Evolutionary conservation across 2,329 filamentous ascomycete genomes (phyloP), one percentile per base, ranked within the genome.

Genomic region (Boeremia exigua): DNA sequence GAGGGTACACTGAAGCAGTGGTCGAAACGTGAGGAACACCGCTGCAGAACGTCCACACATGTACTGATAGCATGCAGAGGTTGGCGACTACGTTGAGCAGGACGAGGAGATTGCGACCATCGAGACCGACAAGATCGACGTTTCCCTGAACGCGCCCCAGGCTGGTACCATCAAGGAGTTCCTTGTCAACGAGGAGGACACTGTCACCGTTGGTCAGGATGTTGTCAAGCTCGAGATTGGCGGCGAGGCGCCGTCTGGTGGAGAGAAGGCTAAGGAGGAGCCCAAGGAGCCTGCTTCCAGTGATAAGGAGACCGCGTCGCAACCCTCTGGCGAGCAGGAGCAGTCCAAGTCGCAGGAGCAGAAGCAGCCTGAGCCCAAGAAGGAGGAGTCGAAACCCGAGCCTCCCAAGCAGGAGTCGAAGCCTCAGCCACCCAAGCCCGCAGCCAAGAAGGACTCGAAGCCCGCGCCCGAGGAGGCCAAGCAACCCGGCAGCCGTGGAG

Each of bases 101-200:
- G 95, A 99, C 73, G 95, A 98, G 80, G 95, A 99, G 77, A 94
- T 99, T 76, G 95, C 95, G 29, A 97, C 94, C 45, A 99, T 99
- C 72, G 95, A 99, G 80, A 99, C 95, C 12, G 95, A 99, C 84
- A 99, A 99, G 92, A 98, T 98, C 73, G 95, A 99, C 77, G 92
- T 99, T 40, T 89, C 94, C 25, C 93, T 99, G 72, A 98, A 97
- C 78, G 93, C 95, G 14, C 91, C 95, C 7, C 88, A 94, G 68
- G 87, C 94, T 36, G 95, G 95, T 65, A 90, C 87, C 28, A 91
- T 99, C 79, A 96, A 92, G 78, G 92, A 98, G 77, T 87, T 96
- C 54, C 83, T 98, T 29, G 95, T 89, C 62, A 91, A 87, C 60
- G 95, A 98, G 78, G 95, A 98, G 74, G 95, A 97, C 73, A 98